Conservation (phyloP, 2,329 filamentous ascomycete genomes). For the Colletotrichum karsti region DNA sequence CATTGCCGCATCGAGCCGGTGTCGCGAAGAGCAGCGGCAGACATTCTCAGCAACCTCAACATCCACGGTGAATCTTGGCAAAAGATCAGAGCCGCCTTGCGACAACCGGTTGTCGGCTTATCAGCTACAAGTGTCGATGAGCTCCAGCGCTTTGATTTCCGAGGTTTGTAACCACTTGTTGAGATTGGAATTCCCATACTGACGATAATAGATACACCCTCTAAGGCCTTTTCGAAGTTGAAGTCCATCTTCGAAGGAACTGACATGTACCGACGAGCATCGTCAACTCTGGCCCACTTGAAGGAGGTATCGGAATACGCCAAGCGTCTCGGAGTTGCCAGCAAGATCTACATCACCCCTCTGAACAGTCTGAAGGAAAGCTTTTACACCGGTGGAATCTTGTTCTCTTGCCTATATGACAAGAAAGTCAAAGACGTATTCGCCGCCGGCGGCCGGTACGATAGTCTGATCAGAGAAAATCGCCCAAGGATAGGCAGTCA, state of each 20-base stretch:
- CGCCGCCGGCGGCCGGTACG: slow-evolving; percentile 93
- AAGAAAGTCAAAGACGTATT: slow-evolving; percentile 85
- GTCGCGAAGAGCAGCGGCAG: slow-evolving; percentile 78
- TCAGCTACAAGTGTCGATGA: slow-evolving; percentile 92
- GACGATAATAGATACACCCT: slow-evolving; percentile 55
- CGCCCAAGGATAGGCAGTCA: slow-evolving; percentile 73
- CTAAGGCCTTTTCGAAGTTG: slow-evolving; percentile 65
- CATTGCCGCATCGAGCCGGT: slow-evolving; percentile 80
- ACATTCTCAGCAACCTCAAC: slow-evolving; percentile 87
- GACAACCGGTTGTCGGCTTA: slow-evolving; percentile 82
- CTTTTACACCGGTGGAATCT: slow-evolving; percentile 85
- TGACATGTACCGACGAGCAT: slow-evolving; percentile 77
- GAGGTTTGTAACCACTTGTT: slow-evolving; percentile 58
- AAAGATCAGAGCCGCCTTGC: slow-evolving; percentile 82
- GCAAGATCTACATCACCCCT: slow-evolving; percentile 85
- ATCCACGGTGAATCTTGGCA: slow-evolving; percentile 83
- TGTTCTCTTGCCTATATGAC: slow-evolving; percentile 93
- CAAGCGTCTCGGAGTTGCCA: slow-evolving; percentile 76
- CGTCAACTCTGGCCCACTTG: slow-evolving; percentile 81
- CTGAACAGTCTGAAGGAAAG: slow-evolving; percentile 90
- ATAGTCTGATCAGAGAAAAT: slow-evolving; percentile 86
- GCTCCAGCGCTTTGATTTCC: slow-evolving; percentile 89
- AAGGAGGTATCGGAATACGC: slow-evolving; percentile 81
- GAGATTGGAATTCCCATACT: not conserved
- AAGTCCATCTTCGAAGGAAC: slow-evolving; percentile 69